Conservation (phyloP, 306 rosid genomes). For the Dalbergia cochinchinensis region DNA sequence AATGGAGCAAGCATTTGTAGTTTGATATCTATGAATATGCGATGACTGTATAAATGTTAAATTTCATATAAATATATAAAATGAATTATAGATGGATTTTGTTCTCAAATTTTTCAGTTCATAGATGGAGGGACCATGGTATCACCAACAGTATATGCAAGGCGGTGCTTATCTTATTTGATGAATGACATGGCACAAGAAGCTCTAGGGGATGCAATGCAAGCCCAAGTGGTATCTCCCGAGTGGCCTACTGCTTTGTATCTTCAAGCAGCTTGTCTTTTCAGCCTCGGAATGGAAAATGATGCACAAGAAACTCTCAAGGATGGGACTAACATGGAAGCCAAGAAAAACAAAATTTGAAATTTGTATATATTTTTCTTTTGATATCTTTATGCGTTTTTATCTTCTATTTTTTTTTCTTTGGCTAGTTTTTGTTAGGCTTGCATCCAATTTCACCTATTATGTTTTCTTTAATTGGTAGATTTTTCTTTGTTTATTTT, state of each 20-base stretch:
- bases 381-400: conserved; percentile 32
- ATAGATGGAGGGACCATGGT: conserved; percentile 96
- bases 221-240: conserved; percentile 90
- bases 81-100: too few species aligned
- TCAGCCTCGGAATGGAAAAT: conserved; percentile 86
- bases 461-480: background rate
- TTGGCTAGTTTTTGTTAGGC: conserved; percentile 40
- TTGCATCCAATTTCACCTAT: conserved; percentile 31
- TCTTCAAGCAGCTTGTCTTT: conserved; percentile 93
- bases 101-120: conserved; percentile 56
- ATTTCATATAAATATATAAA: too few species aligned
- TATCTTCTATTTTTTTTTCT: background rate
- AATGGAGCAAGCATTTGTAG: too few species aligned
- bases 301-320: conserved; percentile 95
- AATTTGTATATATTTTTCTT: conserved; percentile 51
- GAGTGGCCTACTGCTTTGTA: conserved; percentile 93
- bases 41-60: too few species aligned
- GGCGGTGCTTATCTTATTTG: conserved; percentile 86
- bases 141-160: conserved; percentile 90
- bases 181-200: conserved; percentile 83
- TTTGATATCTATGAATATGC: too few species aligned
- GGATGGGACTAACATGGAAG: conserved; percentile 87
- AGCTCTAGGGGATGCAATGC: conserved; percentile 95
- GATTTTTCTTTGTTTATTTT: background rate
- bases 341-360: conserved; percentile 69